These are phyloP conservation scores for Picea glauca DNA, from an alignment of 75 land plant species.

Conservation along the genomic window DNA sequence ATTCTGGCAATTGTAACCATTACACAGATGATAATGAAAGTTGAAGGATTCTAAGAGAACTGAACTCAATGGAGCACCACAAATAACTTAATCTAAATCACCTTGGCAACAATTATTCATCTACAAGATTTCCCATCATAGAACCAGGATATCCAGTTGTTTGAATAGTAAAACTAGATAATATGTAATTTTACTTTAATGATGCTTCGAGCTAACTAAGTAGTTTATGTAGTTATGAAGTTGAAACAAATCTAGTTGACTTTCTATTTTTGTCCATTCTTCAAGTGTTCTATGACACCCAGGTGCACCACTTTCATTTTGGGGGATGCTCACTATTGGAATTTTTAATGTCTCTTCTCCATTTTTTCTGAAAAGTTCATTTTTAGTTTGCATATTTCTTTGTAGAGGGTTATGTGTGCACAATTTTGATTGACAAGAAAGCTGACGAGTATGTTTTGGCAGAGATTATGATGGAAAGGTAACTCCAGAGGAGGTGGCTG, in stretches of 20 bases:
- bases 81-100: too few species aligned
- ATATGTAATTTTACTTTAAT: too few species aligned
- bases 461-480: constrained; percentile 98
- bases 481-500: constrained; percentile 91
- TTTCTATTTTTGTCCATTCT: background rate
- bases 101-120: too few species aligned
- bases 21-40: too few species aligned
- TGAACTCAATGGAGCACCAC: too few species aligned
- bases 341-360: background rate
- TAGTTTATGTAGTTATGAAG: background rate
- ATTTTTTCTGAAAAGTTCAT: background rate
- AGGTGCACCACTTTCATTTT: background rate
- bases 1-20: too few species aligned
- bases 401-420: background rate
- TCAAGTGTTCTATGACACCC: background rate
- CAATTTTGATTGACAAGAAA: background rate
- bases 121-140: too few species aligned
- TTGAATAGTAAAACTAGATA: too few species aligned
- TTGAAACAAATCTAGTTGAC: background rate
- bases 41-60: too few species aligned
- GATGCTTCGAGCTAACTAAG: too few species aligned
- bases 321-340: background rate
- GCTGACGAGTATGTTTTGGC: constrained; percentile 2
- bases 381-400: background rate
- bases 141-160: too few species aligned